Base-by-base conservation (phyloP, 2,329 filamentous ascomycete genomes). In the Stylonectria norvegica region DNA sequence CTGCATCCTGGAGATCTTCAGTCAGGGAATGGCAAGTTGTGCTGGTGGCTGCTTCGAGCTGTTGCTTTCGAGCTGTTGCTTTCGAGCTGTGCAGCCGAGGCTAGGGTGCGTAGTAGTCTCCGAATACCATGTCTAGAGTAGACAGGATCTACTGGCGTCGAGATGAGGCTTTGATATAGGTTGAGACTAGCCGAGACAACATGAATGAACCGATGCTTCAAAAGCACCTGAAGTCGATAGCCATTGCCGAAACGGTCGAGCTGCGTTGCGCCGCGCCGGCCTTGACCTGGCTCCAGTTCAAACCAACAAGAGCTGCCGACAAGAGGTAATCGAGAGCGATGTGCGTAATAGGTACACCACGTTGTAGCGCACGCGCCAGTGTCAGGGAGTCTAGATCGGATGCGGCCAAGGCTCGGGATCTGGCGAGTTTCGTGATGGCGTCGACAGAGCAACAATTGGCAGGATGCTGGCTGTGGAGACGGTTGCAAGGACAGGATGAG, bases 181-280 rank as follows among this genome's bases (percentile, higher is more conserved):
- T 43, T 36, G 34, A 37, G 10, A 35, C 31, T 34, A 46, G 43
- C 38, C 38, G 37, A 44, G 46, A 42, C 36, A 36, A 34, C 32
- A 41, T 43, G n/a, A n/a, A n/a, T n/a, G n/a, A 46, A 35, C 45
- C 47, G 45, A 56, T 53, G 39, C 40, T 52, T 39, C 50, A 42
- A 45, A 57, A 19, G 15, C 10, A 46, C 44, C 36, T 54, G 48
- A 41, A 47, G 41, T 49, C 38, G 38, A 47, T 43, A 44, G 49
- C 35, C 46, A 52, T 49, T 56, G 45, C 57, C 57, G 31, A 42
- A 59, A 58, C 33, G 40, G 57, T 59, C 55, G 57, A 60, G 48
- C 43, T 59, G 57, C 57, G 52, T 59, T 48, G 49, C 49, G 53
- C 50, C 47, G 49, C 54, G 49, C 36, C 48, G 43, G 47, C 47